These are phyloP conservation scores for Gossypium raimondii DNA, from an alignment of 345 rosid species.

Conservation along the genomic window DNA sequence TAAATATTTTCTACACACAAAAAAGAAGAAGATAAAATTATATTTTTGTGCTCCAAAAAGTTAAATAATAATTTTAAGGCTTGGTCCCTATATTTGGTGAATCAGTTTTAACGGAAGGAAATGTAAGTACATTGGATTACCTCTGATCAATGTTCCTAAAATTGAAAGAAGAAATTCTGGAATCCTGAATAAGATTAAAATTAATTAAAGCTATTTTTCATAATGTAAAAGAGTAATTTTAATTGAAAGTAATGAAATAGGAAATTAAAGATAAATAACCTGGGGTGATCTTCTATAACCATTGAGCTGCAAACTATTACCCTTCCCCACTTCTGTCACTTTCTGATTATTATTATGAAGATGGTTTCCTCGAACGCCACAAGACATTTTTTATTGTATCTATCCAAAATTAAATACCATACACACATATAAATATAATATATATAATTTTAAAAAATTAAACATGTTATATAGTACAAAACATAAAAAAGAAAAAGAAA, in stretches of 20 bases:
- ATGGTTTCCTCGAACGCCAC: conserved; percentile 25
- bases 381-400: conserved; percentile 33
- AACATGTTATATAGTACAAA: neutral
- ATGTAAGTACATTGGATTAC: conserved; percentile 19
- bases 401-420: neutral
- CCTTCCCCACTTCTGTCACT: conserved; percentile 15
- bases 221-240: neutral
- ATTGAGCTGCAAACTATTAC: conserved; percentile 20
- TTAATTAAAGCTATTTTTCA: neutral
- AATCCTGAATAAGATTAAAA: conserved; percentile 15
- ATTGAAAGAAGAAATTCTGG: conserved; percentile 17
- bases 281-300: conserved; percentile 12
- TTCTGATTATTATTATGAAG: conserved; percentile 5
- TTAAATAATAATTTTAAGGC: too few relatives aligned
- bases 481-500: neutral
- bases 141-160: conserved; percentile 21
- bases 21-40: too few relatives aligned
- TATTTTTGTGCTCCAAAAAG: too few relatives aligned
- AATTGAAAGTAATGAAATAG: neutral
- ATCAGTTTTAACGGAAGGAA: neutral
- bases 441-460: neutral
- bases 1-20: too few relatives aligned
- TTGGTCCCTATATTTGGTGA: too few relatives aligned
- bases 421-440: too few relatives aligned
- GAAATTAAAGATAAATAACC: conserved; percentile 11